Base-by-base conservation (phyloP, 75 land plant genomes). In the Sequoia sempervirens region DNA sequence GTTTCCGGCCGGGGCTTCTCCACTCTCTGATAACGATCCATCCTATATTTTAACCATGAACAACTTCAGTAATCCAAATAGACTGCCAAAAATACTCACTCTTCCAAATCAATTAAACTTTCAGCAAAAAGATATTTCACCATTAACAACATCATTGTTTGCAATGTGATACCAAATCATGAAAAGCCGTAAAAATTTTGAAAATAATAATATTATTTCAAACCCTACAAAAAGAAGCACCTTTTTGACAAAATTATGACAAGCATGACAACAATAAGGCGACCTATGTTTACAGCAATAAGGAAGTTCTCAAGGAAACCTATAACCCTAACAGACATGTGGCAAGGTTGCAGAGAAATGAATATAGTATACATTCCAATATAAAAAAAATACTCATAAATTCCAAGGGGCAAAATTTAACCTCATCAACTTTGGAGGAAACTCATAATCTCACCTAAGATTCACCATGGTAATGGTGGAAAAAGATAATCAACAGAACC, bases 11-110 rank as follows among this genome's bases (percentile, higher is more conserved):
- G 88, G 58, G 96, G 95, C 92, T 93, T 94, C 90, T 94, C 96
- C 78, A 94, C 95, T 80, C 96, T 89, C 86, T 93, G 94, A 86
- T 94, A 94, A 68, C 94, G 89, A 84, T 94, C 94, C 96, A 93
- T 93, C 85, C 83, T 70, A 5, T 23, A 61, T 20, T 61, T 61
- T 23, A 23, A 23, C 66, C 66, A 61, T 26, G 6, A 9, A 30
- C 18, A 82, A 82, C 14, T 66, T n/a, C 72, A 53, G 58, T 32
- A 56, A 82, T 23, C n/a, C 66, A 5, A 61, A 61, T 6, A 61
- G 5, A 58, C 23, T 5, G 26, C n/a, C n/a, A 61, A 61, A 61
- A 61, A 61, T 23, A 20, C n/a, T 26, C 18, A 54, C 47, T 47
- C 50, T 47, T 47, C 50, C 15, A 50, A 12, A 13, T 50, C 53